Conservation (phyloP, 2,329 filamentous ascomycete species). For the Fusarium pseudonygamai region DNA sequence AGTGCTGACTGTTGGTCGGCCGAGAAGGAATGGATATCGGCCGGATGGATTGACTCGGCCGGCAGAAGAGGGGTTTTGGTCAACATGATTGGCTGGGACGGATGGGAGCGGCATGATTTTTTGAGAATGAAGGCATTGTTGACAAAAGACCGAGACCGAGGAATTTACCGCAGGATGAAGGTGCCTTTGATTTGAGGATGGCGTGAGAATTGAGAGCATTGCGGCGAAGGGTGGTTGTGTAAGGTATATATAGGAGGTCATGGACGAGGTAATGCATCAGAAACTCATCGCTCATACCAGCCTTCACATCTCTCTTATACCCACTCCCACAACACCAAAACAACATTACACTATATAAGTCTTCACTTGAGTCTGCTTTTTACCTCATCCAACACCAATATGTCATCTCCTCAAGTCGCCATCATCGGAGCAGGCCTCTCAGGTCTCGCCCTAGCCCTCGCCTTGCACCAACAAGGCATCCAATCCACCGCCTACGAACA, state of each 20-base stretch:
- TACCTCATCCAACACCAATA: neutral
- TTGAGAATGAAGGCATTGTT: neutral
- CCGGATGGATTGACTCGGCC: constrained; percentile 8
- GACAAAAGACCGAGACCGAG: neutral
- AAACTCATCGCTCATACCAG: neutral
- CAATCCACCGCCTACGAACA: constrained; percentile 61
- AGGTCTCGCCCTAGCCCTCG: constrained; percentile 64
- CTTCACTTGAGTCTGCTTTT: too few species aligned
- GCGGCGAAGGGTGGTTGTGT: neutral
- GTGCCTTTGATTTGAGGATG: fast-evolving
- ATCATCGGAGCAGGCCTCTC: constrained; percentile 52
- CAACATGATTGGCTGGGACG: constrained; percentile 2
- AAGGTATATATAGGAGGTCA: constrained; percentile 17
- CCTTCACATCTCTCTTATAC: fast-evolving
- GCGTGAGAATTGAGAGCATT: fast-evolving
- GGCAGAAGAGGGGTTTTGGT: neutral
- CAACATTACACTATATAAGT: too few species aligned
- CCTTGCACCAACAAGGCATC: constrained; percentile 62
- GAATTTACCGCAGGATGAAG: neutral
- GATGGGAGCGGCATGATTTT: neutral
- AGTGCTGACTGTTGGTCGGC: neutral
- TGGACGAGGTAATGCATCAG: neutral
- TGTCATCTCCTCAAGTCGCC: constrained; percentile 36
- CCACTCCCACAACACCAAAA: fast-evolving
- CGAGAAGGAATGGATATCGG: neutral